Percentiles rank a stretch among this genome's conserved stretches.
Evolutionary conservation across 208 protist genomes (phyloP).

Genomic region (Trypanosoma mega): DNA sequence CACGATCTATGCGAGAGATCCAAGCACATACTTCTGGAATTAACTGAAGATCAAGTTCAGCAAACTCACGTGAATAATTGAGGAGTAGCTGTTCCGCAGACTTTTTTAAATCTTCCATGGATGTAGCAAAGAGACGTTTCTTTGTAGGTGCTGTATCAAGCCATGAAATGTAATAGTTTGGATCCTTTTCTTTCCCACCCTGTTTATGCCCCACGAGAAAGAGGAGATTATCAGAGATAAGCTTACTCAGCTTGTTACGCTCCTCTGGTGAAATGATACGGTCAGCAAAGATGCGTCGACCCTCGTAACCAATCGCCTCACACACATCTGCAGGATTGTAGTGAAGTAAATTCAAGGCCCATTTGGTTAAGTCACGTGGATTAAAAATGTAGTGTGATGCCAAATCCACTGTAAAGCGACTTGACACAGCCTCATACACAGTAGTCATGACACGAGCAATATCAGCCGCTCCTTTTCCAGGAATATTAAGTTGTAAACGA

Average conservation of each 20-base stretch:
- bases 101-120: constrained; percentile 76
- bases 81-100: constrained; percentile 61
- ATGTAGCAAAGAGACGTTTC: constrained; percentile 49
- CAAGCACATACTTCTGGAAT: constrained; percentile 95
- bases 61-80: constrained; percentile 94
- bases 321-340: constrained; percentile 87
- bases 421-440: constrained; percentile 90
- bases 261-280: constrained; percentile 88
- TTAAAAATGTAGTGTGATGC: constrained; percentile 98
- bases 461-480: constrained; percentile 75
- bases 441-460: constrained; percentile 93
- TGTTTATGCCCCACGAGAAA: constrained; percentile 74
- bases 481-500: constrained; percentile 62
- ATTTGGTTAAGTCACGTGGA: constrained; percentile 95
- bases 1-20: constrained; percentile 94
- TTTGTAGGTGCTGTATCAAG: constrained; percentile 25
- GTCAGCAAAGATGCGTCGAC: constrained; percentile 94
- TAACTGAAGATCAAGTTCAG: constrained; percentile 91
- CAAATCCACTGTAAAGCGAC: constrained; percentile 93
- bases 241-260: constrained; percentile 62
- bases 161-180: constrained; percentile 66
- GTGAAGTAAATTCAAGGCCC: constrained; percentile 91
- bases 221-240: constrained; percentile 77
- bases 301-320: constrained; percentile 93
- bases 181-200: constrained; percentile 62